Evolutionary conservation across 2,329 filamentous ascomycete species (phyloP).

Genomic region (Taxawa tesnikishii): DNA sequence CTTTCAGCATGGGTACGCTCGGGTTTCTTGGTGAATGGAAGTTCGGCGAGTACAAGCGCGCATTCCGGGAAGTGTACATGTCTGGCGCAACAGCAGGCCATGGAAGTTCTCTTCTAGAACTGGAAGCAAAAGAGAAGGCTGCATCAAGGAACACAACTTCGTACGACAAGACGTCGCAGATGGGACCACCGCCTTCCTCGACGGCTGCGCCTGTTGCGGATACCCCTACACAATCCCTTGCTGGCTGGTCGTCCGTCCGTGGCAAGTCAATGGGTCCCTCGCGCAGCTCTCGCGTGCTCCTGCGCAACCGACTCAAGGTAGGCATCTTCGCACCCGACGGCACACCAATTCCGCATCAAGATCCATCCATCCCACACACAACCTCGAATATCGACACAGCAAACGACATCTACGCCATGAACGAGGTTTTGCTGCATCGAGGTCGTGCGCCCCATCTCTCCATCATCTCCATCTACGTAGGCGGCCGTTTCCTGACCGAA

Average conservation of each 20-base stretch:
- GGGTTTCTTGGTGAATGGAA: slow-evolving; percentile 97
- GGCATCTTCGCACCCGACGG: slow-evolving; percentile 67
- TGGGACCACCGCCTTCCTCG: no score
- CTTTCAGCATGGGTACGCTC: slow-evolving; percentile 93
- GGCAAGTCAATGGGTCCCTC: slow-evolving; percentile 71
- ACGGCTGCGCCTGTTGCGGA: slow-evolving; percentile 1
- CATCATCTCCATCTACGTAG: slow-evolving; percentile 83
- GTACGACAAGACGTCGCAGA: not conserved
- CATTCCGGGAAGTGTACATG: slow-evolving; percentile 90
- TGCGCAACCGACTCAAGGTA: slow-evolving; percentile 78
- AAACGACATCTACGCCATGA: slow-evolving; percentile 60
- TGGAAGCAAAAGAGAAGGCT: not conserved
- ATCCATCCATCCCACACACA: slow-evolving; percentile 15
- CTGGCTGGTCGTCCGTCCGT: slow-evolving; percentile 59
- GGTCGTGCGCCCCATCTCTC: slow-evolving; percentile 83
- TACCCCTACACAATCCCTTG: slow-evolving; percentile 13
- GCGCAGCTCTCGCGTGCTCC: slow-evolving; percentile 66
- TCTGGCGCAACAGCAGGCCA: slow-evolving; percentile 46
- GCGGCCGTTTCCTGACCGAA: slow-evolving; percentile 80
- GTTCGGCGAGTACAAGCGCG: slow-evolving; percentile 81
- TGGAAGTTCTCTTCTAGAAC: slow-evolving; percentile 16
- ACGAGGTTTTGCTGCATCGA: slow-evolving; percentile 88
- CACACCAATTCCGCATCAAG: slow-evolving; percentile 24
- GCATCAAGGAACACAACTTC: not conserved
- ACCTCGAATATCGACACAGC: slow-evolving; percentile 23